phyloP scores from a whole-genome alignment of 2,329 filamentous ascomycete species.

The Xylariales sp. region DNA sequence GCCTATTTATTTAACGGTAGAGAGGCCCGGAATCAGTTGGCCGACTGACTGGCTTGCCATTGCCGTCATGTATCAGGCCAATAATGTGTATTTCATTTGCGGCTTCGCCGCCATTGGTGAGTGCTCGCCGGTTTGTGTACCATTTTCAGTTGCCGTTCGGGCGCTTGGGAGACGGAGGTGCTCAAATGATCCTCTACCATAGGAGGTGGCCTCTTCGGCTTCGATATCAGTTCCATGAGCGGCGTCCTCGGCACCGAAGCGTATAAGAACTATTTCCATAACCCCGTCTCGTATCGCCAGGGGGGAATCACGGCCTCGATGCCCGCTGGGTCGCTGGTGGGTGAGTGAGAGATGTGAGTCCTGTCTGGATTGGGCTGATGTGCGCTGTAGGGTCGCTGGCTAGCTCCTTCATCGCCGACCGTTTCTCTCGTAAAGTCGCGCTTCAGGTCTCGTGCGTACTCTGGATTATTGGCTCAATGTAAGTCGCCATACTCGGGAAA shows the following conservation, averaged over 20 bases:
- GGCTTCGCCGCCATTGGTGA: constrained; percentile 70
- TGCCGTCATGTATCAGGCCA: constrained; percentile 55
- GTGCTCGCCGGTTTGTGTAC: constrained; percentile 28
- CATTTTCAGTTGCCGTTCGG: background rate
- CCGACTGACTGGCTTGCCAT: background rate
- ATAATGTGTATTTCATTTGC: constrained; percentile 70
- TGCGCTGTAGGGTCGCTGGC: constrained; percentile 54
- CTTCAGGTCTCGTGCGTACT: constrained; percentile 63
- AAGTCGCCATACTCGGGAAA: constrained; percentile 20
- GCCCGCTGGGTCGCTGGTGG: constrained; percentile 77
- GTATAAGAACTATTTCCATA: constrained; percentile 78
- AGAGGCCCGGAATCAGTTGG: background rate
- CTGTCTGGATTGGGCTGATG: background rate
- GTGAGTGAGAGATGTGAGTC: constrained; percentile 43
- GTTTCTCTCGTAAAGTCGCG: constrained; percentile 60
- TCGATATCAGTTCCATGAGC: constrained; percentile 82
- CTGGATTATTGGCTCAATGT: constrained; percentile 62
- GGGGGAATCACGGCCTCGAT: constrained; percentile 79
- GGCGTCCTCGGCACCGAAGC: constrained; percentile 73
- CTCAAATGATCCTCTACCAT: constrained; percentile 35
- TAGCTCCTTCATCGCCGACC: constrained; percentile 64
- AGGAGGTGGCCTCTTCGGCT: constrained; percentile 80
- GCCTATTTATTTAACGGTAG: too few species aligned
- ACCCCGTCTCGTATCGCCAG: constrained; percentile 68
- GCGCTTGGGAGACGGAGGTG: background rate